Conservation (phyloP, 768 basidiomycete species). For the Leccinum truebloodii region DNA sequence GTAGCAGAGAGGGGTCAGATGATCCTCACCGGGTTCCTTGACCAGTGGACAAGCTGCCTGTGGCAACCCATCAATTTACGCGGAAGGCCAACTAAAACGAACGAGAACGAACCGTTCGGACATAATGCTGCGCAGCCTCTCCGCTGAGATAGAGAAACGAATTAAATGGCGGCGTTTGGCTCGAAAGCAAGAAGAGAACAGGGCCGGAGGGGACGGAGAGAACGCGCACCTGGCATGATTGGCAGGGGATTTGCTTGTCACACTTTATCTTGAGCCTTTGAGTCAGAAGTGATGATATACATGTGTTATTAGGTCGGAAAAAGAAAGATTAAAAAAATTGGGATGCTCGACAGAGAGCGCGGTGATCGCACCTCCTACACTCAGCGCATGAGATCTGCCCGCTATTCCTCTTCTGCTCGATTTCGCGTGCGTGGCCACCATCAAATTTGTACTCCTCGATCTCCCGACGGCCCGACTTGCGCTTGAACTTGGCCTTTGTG, state of each 20-base stretch:
- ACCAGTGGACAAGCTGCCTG: slow-evolving; percentile 76
- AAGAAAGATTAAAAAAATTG: slow-evolving; percentile 15
- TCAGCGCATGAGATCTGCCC: slow-evolving; percentile 81
- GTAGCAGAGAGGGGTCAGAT: background rate
- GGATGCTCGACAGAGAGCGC: slow-evolving; percentile 31
- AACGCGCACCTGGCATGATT: slow-evolving; percentile 63
- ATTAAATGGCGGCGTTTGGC: background rate
- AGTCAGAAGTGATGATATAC: background rate
- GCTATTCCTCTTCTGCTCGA: slow-evolving; percentile 72
- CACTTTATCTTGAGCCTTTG: slow-evolving; percentile 77
- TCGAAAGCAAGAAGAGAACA: background rate
- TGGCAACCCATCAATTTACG: slow-evolving; percentile 5
- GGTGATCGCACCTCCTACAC: slow-evolving; percentile 74
- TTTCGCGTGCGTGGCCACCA: slow-evolving; percentile 58
- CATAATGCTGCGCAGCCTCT: slow-evolving; percentile 70
- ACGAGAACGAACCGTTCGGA: slow-evolving; percentile 59
- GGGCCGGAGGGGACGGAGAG: background rate
- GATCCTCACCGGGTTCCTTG: slow-evolving; percentile 63
- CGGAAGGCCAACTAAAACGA: slow-evolving; percentile 1
- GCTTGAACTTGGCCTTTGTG: slow-evolving; percentile 50
- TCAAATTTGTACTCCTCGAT: slow-evolving; percentile 52
- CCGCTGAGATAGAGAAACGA: slow-evolving; percentile 38
- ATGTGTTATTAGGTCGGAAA: slow-evolving; percentile 21
- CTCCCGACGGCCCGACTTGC: slow-evolving; percentile 50
- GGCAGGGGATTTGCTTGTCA: slow-evolving; percentile 80